phyloP scores from a whole-genome alignment of 768 basidiomycete genomes.

The Pulveroboletus sp. region DNA sequence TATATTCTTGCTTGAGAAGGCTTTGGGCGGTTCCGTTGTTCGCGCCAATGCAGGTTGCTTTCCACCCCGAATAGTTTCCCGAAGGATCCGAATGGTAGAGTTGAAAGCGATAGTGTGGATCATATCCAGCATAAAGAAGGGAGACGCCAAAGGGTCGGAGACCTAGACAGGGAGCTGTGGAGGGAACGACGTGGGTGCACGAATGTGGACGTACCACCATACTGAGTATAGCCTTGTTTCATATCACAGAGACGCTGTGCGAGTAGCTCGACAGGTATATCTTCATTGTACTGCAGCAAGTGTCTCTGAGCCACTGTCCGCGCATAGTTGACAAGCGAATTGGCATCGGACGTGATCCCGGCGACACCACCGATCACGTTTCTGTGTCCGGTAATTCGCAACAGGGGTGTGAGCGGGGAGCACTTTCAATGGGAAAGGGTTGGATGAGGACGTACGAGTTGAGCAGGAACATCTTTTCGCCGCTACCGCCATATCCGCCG shows the following conservation, averaged over 20 bases:
- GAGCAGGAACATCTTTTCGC: constrained; percentile 96
- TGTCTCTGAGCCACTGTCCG: constrained; percentile 87
- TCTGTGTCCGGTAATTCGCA: constrained; percentile 36
- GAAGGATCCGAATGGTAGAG: constrained; percentile 98
- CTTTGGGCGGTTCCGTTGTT: constrained; percentile 96
- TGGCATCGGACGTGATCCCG: constrained; percentile 94
- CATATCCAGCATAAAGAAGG: constrained; percentile 93
- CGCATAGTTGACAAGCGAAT: constrained; percentile 93
- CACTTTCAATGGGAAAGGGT: neutral
- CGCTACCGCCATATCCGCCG: constrained; percentile 83
- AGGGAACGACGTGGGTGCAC: neutral
- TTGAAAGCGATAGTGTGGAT: constrained; percentile 94
- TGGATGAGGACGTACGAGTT: constrained; percentile 59
- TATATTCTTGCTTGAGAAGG: constrained; percentile 96
- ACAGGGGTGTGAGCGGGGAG: constrained; percentile 1
- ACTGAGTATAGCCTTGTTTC: constrained; percentile 98
- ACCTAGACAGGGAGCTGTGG: constrained; percentile 37
- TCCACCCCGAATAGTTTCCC: constrained; percentile 98
- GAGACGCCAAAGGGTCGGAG: constrained; percentile 98
- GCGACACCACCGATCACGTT: constrained; percentile 96
- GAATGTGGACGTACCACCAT: constrained; percentile 60
- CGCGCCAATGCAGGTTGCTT: constrained; percentile 97
- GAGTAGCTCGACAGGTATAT: constrained; percentile 95
- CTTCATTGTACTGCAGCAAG: constrained; percentile 88
- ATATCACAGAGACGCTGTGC: constrained; percentile 92